Evolutionary conservation across 768 basidiomycete species (phyloP), one percentile per base, ranked within the genome.

Genomic region (Hydnomerulius pinastri): DNA sequence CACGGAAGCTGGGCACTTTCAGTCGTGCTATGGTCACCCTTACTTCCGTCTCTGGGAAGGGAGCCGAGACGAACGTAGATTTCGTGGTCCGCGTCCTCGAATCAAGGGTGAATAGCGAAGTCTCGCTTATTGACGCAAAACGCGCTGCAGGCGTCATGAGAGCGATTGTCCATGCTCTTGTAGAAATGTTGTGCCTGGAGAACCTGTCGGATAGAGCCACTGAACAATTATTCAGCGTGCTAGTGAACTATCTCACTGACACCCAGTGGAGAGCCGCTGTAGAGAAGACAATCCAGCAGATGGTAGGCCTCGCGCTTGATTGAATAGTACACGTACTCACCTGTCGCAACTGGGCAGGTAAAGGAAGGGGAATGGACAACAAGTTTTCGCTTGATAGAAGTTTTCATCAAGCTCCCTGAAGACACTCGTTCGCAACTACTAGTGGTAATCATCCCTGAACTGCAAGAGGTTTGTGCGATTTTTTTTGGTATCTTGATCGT

Each of bases 381-480:
- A 4, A 65, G 76, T 6, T 52, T 80, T 15, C 63, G 68, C 8
- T 58, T 78, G 25, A 55, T 85, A 6, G 69, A 69, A 3, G 62
- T 72, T 1, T 52, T 84, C n/a, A 59, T 80, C 10, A 70, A 70
- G 29, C 63, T 79, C 8, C 77, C 81, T 2, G 73, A 79, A n/a
- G 79, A 78, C 11, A 62, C 78, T 40, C 72, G 75, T 37, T 73
- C 70, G 46, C 61, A 62, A 8, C 46, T 80, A 13, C 64, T 80
- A 21, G 59, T 65, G 0, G 64, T 68, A 27, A 58, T 76, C 23
- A 62, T 83, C 30, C 80, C 81, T 3, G 54, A 72, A 1, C 54
- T 86, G 8, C 75, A 75, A 44, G 80, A 83, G 38, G 82, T 83
- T 55, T 61, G 79, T 38, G n/a, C n/a, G n/a, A 13, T 29, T 43